phyloP scores from a whole-genome alignment of 805 yeast species.

The Lipomyces chichibuensis region DNA sequence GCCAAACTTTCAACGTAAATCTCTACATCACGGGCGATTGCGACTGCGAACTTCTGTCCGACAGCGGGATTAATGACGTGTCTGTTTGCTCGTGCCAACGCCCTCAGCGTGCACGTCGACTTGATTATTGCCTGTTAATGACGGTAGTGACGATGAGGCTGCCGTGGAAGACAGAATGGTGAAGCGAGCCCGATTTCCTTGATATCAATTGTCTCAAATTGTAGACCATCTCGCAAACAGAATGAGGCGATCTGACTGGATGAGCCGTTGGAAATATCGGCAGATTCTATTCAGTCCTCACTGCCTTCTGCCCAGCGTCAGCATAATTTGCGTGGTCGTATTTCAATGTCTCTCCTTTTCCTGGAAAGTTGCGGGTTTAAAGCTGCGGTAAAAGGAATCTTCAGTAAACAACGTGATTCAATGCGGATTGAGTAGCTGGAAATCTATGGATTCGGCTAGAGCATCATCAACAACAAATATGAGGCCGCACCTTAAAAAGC shows the following conservation, averaged over 20 bases:
- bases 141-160: no score
- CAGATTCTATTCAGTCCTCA: not conserved
- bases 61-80: not conserved
- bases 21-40: no score
- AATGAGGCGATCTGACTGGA: not conserved
- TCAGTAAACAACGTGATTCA: not conserved
- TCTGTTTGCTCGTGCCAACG: not conserved
- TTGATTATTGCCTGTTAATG: not conserved
- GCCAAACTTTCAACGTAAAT: no score
- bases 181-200: no score
- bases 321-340: conserved; percentile 1
- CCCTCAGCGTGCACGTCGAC: not conserved
- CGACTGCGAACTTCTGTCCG: not conserved
- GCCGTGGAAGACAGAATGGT: no score
- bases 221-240: not conserved
- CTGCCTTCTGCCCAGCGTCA: not conserved
- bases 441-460: not conserved
- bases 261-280: not conserved
- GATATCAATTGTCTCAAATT: no score
- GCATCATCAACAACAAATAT: not conserved
- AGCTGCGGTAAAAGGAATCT: conserved; percentile 2
- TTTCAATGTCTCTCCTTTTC: conserved; percentile 3
- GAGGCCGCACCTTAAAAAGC: not conserved
- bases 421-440: not conserved
- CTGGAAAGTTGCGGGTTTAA: not conserved